Base-by-base conservation (phyloP, 73 alveolate species). In the Breviolum minutum region DNA sequence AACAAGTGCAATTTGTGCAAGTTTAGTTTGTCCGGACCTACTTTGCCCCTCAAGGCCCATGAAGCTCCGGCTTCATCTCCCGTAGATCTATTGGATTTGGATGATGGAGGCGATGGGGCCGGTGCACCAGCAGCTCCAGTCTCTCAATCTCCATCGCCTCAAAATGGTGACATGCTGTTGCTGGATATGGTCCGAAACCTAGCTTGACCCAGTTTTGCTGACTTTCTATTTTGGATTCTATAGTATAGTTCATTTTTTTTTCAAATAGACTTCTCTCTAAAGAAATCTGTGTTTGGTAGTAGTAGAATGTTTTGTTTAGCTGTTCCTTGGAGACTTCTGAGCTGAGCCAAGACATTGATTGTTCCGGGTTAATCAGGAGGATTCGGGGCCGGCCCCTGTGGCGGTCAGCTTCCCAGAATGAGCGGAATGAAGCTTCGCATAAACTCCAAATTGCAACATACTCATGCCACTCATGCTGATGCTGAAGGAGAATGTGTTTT, bases 61-160 rank as follows among this genome's bases (percentile, higher is more conserved):
- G 90, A 62, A 60, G 61, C 89, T 40, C 81, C 63, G 19, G 48
- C 80, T 48, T 9, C 97, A 54, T 80, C 97, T n/a, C 74, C 97
- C n/a, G 97, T 92, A 89, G 97, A 92, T 68, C 40, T 92, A 79
- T 66, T 92, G 97, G 97, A 92, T 74, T 60, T 92, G 40, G 97
- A 92, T 27, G 97, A 92, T 74, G 96, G 77, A 30, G 79, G 68
- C 12, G 91, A 32, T 8, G 69, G 69, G 10, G 30, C 69, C 27
- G 32, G 10, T 48, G 69, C 69, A 19, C 69, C 89, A 11, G 54
- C 63, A 3, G 30, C 89, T 40, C 79, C 76, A 5, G 7, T 10
- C 12, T 27, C 94, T 6, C 70, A 40, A 19, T 81, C 89, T 14
- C 92, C 92, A 60, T 60, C 74, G 61, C 92, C 74, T 13, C 89